Evolutionary conservation across 1,284 basidiomycete species (phyloP).

Genomic region (Cryptococcus sp.): DNA sequence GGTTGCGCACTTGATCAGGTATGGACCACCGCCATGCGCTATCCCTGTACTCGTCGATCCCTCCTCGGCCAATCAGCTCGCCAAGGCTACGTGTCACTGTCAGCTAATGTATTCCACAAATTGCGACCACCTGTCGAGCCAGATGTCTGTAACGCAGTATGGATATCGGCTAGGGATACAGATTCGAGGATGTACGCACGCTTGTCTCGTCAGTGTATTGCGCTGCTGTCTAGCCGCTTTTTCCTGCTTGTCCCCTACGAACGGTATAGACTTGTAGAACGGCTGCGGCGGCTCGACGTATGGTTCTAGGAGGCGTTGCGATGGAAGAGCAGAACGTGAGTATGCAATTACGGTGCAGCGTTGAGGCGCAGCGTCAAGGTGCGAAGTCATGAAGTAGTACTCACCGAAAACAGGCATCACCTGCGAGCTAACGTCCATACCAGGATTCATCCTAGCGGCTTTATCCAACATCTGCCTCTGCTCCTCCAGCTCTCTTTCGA

Average conservation of each 20-base stretch:
- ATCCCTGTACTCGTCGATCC: not conserved
- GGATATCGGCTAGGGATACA: too few relatives aligned
- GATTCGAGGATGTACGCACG: constrained; percentile 3
- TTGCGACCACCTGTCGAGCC: too few relatives aligned
- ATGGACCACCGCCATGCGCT: not conserved
- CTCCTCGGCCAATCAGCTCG: not conserved
- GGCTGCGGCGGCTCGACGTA: constrained; percentile 15
- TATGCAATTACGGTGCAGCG: not conserved
- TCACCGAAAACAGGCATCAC: constrained; percentile 19
- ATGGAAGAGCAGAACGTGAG: not conserved
- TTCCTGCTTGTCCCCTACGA: constrained; percentile 2
- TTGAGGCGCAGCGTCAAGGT: too few relatives aligned
- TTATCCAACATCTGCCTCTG: constrained; percentile 15
- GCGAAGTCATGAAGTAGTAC: not conserved
- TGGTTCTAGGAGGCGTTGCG: constrained; percentile 4
- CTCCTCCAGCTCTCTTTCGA: constrained; percentile 16
- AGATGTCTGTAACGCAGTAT: too few relatives aligned
- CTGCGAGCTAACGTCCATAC: constrained; percentile 11
- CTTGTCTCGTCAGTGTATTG: constrained; percentile 5
- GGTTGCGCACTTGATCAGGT: not conserved
- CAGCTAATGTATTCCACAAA: too few relatives aligned
- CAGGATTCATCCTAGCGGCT: constrained; percentile 16
- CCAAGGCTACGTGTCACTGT: not conserved
- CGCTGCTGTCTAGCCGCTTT: constrained; percentile 8
- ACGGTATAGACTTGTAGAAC: constrained; percentile 2